Base-by-base conservation (phyloP, 2,329 filamentous ascomycete species). In the Fonsecaea nubica region DNA sequence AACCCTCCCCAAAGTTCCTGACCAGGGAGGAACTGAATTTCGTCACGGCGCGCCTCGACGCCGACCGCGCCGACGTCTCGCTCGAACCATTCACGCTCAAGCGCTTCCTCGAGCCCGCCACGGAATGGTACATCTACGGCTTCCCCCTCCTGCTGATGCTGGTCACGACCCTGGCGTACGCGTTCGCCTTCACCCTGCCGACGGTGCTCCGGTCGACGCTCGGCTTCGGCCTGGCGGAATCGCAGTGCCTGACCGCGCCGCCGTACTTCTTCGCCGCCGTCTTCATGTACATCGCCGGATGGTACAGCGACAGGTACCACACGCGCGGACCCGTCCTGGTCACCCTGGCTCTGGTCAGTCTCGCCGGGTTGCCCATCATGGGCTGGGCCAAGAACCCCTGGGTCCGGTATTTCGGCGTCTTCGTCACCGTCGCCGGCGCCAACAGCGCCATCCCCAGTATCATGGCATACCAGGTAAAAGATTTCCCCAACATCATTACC, bases 371-470 rank as follows among this genome's bases (percentile, higher is more conserved):
- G 6, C 85, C 88, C 25, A 86, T 93, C 74, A 89, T 92, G 81
- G 90, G 89, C 38, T 93, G 88, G 80, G 83, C 85, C 56, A 74
- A 77, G 25, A 82, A 76, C 67, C 71, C 85, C 2, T 82, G 76
- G 1, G 85, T 87, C 8, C 85, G 89, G 50, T 93, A 92, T 77
- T 87, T 91, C 67, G 90, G 90, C 62, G 84, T 92, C 63, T 93
- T 93, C 80, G 79, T 93, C 52, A 84, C 87, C n/a, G 89, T 89
- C 0, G 90, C 90, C 0, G 91, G 90, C 4, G 87, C 88, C 68
- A 92, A 92, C 77, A 85, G 88, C 70, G 94, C 94, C 75, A 83
- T 93, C 3, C 92, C 92, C 0, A 83, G 87, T 1, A 82, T 86
- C 58, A 87, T 96, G 81, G 85, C 91, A 0, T 94, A 59, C 25